These are phyloP conservation scores for Rhytidiadelphus loreus DNA, from an alignment of 225 moss, liverwort and hornwort species.

Conservation along the genomic window DNA sequence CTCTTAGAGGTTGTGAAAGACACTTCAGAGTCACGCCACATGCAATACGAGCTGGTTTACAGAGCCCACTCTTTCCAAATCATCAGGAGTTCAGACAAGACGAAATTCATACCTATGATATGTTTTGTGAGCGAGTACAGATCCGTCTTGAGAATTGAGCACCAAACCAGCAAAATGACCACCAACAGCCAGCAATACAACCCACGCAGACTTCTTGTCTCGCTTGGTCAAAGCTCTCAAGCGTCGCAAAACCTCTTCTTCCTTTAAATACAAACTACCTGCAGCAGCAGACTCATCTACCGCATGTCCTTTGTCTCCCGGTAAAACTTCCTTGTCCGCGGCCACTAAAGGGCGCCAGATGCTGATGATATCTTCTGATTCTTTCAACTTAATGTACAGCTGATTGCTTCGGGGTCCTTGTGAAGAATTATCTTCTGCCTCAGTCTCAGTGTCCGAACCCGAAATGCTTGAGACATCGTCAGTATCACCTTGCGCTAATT, in stretches of 20 bases:
- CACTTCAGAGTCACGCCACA: not conserved
- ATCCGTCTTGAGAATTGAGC: conserved; percentile 48
- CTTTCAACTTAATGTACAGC: conserved; percentile 46
- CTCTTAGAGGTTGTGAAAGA: not conserved
- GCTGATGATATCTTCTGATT: conserved; percentile 28
- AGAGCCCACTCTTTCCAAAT: not conserved
- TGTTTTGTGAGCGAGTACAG: conserved; percentile 83
- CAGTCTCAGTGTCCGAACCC: conserved; percentile 81
- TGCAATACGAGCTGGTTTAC: not conserved
- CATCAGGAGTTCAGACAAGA: not conserved
- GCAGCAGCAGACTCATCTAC: conserved; percentile 7
- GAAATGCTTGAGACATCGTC: conserved; percentile 96
- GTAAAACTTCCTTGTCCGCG: conserved; percentile 61
- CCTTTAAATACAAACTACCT: conserved; percentile 35
- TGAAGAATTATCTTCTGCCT: conserved; percentile 36
- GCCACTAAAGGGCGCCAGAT: conserved; percentile 72
- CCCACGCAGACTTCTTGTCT: conserved; percentile 41
- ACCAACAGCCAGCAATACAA: conserved; percentile 74
- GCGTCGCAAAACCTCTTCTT: conserved; percentile 54
- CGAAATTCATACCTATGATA: conserved; percentile 64
- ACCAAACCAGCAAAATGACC: conserved; percentile 98
- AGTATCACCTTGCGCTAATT: conserved; percentile 52
- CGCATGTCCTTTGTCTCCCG: conserved; percentile 56
- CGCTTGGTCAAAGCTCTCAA: conserved; percentile 43
- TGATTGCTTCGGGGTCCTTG: conserved; percentile 48